A percentile compares a stretch with the other conserved stretches of the same genome.
Evolutionary conservation across 2,329 filamentous ascomycete genomes (phyloP).

Genomic region (Diaporthe longicolla): DNA sequence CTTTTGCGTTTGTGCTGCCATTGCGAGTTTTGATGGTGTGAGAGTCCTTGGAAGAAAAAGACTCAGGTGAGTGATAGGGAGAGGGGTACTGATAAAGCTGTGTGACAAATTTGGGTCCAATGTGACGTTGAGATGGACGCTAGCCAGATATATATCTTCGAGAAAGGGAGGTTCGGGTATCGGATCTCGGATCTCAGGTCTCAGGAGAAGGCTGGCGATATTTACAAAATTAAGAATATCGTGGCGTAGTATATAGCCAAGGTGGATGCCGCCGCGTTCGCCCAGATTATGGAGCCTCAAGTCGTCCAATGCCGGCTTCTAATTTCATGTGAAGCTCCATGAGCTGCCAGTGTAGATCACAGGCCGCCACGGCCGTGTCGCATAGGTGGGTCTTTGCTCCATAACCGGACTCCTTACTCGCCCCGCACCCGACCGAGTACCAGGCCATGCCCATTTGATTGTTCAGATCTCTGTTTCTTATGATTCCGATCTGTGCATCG

Average conservation of each 20-base stretch:
- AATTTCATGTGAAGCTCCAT: not conserved
- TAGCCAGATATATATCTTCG: not conserved
- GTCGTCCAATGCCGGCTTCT: not conserved
- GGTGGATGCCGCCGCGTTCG: not conserved
- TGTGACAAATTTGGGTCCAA: too few relatives aligned
- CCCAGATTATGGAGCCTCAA: not conserved
- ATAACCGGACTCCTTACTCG: not conserved
- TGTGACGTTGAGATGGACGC: not conserved
- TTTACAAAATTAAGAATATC: not conserved
- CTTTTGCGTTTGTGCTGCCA: slow-evolving; percentile 6
- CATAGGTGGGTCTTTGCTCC: not conserved
- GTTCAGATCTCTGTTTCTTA: not conserved
- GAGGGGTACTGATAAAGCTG: not conserved
- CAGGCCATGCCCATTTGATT: slow-evolving; percentile 10
- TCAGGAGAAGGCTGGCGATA: not conserved
- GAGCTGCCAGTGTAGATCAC: not conserved
- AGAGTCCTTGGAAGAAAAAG: too few relatives aligned
- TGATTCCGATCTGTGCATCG: not conserved
- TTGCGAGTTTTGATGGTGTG: not conserved
- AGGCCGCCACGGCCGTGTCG: not conserved
- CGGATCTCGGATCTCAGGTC: not conserved
- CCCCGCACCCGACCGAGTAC: slow-evolving; percentile 5
- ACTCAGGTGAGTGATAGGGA: too few relatives aligned
- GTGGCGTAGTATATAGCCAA: not conserved
- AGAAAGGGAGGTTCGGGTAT: not conserved